Percentiles rank a stretch among this genome's conserved stretches.
These are phyloP conservation scores for Boletus rubropictus DNA, from an alignment of 768 basidiomycete genomes.

Conservation along the genomic window DNA sequence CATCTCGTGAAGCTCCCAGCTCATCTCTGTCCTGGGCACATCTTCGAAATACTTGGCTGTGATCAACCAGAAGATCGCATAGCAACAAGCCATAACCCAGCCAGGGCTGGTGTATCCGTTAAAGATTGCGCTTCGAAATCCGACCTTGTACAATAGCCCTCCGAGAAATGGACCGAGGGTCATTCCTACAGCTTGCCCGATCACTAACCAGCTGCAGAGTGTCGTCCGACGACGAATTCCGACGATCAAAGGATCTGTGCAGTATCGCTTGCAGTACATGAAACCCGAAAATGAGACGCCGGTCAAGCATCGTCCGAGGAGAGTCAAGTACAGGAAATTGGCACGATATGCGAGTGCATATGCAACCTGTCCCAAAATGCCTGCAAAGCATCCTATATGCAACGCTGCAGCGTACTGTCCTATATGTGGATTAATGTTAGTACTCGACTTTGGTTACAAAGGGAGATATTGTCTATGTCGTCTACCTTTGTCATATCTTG, in stretches of 20 bases:
- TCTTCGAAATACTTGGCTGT: conserved; percentile 38
- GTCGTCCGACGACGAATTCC: conserved; percentile 58
- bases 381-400: conserved; percentile 46
- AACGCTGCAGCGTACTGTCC: conserved; percentile 53
- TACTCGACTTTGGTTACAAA: background rate
- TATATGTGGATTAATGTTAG: conserved; percentile 19
- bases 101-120: conserved; percentile 64
- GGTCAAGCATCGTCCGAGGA: conserved; percentile 61
- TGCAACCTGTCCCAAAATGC: conserved; percentile 51
- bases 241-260: conserved; percentile 60
- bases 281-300: conserved; percentile 57
- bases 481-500: conserved; percentile 50
- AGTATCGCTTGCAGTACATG: conserved; percentile 68
- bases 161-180: conserved; percentile 61
- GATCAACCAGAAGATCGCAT: conserved; percentile 47
- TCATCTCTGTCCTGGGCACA: conserved; percentile 22
- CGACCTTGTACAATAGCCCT: conserved; percentile 55
- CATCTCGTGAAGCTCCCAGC: conserved; percentile 9
- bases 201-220: conserved; percentile 55
- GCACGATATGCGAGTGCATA: conserved; percentile 58
- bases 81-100: conserved; percentile 55
- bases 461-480: conserved; percentile 6
- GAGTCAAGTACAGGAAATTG: conserved; percentile 61
- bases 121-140: conserved; percentile 49
- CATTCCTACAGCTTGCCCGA: conserved; percentile 59